A percentile compares a stretch with the other conserved stretches of the same genome.
phyloP scores from a whole-genome alignment of 2,329 filamentous ascomycete species.

The Colletotrichum tanaceti region DNA sequence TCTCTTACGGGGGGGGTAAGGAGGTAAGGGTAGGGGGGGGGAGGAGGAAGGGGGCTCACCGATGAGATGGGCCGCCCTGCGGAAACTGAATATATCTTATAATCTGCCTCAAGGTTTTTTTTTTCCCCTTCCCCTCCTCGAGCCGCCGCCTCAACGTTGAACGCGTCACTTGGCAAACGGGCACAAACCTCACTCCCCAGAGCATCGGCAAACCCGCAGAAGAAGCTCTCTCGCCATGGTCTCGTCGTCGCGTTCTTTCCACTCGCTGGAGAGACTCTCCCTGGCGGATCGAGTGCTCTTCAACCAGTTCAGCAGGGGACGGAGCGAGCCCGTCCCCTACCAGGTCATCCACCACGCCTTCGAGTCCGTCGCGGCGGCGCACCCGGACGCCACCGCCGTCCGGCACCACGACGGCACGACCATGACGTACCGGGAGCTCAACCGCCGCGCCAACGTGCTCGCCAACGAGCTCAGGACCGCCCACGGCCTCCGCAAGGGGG shows the following conservation, averaged over 20 bases:
- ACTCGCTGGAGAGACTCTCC: slow-evolving; percentile 39
- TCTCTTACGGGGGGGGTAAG: slow-evolving; percentile 6
- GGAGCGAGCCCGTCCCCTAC: slow-evolving; percentile 28
- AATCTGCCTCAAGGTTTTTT: slow-evolving; percentile 32
- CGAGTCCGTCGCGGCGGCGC: slow-evolving; percentile 46
- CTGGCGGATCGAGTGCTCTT: slow-evolving; percentile 38
- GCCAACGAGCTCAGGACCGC: slow-evolving; percentile 52
- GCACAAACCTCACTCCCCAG: slow-evolving; percentile 21
- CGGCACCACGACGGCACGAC: slow-evolving; percentile 49
- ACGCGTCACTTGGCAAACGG: slow-evolving; percentile 33
- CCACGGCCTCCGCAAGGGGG: slow-evolving; percentile 55
- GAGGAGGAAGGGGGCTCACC: too few species aligned
- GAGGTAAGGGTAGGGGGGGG: too few species aligned
- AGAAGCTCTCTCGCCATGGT: slow-evolving; percentile 31
- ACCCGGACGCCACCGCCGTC: slow-evolving; percentile 54
- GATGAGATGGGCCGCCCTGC: slow-evolving; percentile 7
- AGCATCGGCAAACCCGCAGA: slow-evolving; percentile 12
- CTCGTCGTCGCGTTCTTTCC: slow-evolving; percentile 31
- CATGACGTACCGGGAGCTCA: slow-evolving; percentile 60
- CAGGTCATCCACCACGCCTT: slow-evolving; percentile 41
- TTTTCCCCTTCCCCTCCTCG: slow-evolving; percentile 19
- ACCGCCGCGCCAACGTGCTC: slow-evolving; percentile 55
- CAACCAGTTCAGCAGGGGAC: slow-evolving; percentile 39
- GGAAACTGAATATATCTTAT: slow-evolving; percentile 27
- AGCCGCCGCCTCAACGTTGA: neutral